These are phyloP conservation scores for Phytophthora sp. DNA, from an alignment of 352 stramenopile species.

Conservation along the genomic window DNA sequence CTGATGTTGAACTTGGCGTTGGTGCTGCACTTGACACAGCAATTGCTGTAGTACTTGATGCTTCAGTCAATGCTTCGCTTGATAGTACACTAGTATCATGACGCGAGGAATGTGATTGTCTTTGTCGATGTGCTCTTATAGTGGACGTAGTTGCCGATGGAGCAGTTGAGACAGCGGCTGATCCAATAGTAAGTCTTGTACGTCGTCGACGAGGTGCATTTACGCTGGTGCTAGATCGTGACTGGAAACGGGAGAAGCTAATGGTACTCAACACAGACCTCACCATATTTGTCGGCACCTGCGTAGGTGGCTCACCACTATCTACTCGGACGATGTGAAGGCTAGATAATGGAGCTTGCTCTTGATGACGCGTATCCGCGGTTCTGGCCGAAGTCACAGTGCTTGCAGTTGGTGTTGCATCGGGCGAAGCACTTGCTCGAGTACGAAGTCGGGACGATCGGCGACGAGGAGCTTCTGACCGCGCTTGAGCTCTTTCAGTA, in stretches of 20 bases:
- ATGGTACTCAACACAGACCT: constrained; percentile 6
- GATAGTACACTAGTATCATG: neutral
- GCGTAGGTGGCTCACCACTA: neutral
- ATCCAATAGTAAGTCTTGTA: neutral
- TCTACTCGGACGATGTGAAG: neutral
- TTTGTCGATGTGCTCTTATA: neutral
- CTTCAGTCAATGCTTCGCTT: neutral
- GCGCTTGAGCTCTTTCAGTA: constrained; percentile 9
- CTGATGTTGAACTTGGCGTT: neutral
- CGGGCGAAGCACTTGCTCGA: neutral
- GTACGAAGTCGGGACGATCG: neutral
- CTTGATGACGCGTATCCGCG: neutral
- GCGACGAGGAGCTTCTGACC: constrained; percentile 1
- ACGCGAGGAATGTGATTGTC: neutral
- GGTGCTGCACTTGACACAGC: constrained; percentile 2
- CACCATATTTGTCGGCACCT: constrained; percentile 16
- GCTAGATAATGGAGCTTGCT: neutral
- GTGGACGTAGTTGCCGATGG: neutral
- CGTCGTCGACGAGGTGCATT: constrained; percentile 1
- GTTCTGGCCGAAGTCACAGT: neutral
- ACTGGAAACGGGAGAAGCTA: too few relatives aligned
- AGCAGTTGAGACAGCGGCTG: neutral
- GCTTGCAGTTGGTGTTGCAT: neutral
- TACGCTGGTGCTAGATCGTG: neutral
- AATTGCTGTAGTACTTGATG: neutral